Base-by-base conservation (phyloP, 768 basidiomycete species). In the Leccinum subtestaceum region DNA sequence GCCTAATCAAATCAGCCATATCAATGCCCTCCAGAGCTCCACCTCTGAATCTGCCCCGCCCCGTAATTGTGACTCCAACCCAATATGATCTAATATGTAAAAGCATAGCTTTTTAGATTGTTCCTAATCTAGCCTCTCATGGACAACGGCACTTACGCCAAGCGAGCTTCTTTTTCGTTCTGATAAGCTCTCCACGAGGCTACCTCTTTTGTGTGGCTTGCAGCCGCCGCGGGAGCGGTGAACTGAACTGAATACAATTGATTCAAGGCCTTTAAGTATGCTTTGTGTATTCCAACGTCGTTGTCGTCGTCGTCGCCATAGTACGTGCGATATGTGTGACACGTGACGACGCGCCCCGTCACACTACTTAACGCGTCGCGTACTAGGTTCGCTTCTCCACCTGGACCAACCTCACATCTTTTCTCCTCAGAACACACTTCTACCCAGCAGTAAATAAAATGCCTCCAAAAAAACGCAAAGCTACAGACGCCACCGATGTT, bases 401-500 rank as follows among this genome's bases (percentile, higher is more conserved):
- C 34, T 36, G 34, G 9, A 23, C 23, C 8, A 12, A 48, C 47
- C 19, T 58, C 12, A 21, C n/a, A 36, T 32, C 23, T 13, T 34
- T 36, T 31, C 27, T 52, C n/a, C 15, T 13, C 34, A 21, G 1
- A 57, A 45, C 34, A 15, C 40, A 40, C 40, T 36, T 36, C 17
- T 40, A 34, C 36, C n/a, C 46, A 15, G 27, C 29, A 23, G 27
- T 23, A n/a, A 36, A 12, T 11, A 11, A 25, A 32, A 71, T 66
- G 60, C 54, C 50, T 2, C 54, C 55, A 31, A 59, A 62, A 34
- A 82, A 82, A 64, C 77, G 80, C 60, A 77, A 76, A 63, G 67
- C 53, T 25, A 29, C 67, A 21, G 71, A 75, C 56, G 63, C 72
- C 3, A 21, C 2, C 1, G 32, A 51, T 17, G 43, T 47, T 36